These are phyloP conservation scores for Colletotrichum musicola DNA, from an alignment of 2,329 filamentous ascomycete species.

Conservation along the genomic window DNA sequence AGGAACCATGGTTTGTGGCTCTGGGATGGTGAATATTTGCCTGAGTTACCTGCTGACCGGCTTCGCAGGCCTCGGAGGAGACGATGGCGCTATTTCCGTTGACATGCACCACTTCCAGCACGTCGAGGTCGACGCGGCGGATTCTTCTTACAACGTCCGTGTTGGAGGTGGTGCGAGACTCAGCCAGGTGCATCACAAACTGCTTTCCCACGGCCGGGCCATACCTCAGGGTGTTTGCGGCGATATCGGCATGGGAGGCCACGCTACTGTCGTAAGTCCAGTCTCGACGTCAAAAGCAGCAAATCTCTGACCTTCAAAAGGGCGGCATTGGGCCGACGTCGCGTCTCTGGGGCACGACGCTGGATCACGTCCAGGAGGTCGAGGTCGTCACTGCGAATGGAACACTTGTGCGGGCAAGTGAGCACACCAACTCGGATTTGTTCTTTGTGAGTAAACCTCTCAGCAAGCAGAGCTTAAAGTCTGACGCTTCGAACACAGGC, in stretches of 20 bases:
- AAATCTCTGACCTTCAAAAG: conserved; percentile 45
- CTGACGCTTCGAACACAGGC: conserved; percentile 31
- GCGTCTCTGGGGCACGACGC: conserved; percentile 67
- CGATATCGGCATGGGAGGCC: conserved; percentile 68
- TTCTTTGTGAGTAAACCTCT: conserved; percentile 41
- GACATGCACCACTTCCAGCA: conserved; percentile 65
- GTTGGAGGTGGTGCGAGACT: conserved; percentile 66
- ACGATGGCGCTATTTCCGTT: conserved; percentile 63
- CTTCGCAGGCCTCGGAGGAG: conserved; percentile 55
- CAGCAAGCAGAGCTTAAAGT: too few relatives aligned
- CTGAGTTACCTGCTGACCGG: too few relatives aligned
- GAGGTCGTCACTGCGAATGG: conserved; percentile 48
- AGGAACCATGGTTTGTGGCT: conserved; percentile 20
- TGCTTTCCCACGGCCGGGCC: conserved; percentile 65
- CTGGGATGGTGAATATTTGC: neutral
- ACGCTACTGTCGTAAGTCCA: conserved; percentile 64
- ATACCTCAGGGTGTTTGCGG: conserved; percentile 71
- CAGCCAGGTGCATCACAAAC: conserved; percentile 60
- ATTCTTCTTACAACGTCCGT: conserved; percentile 61
- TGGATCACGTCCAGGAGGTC: conserved; percentile 65
- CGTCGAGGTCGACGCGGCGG: conserved; percentile 63
- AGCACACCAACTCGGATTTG: conserved; percentile 43
- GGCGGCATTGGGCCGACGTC: conserved; percentile 69
- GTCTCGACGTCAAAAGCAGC: neutral
- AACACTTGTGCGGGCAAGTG: conserved; percentile 40